Evolutionary conservation across 2,329 filamentous ascomycete species (phyloP).

Genomic region (Colletotrichum sp.): DNA sequence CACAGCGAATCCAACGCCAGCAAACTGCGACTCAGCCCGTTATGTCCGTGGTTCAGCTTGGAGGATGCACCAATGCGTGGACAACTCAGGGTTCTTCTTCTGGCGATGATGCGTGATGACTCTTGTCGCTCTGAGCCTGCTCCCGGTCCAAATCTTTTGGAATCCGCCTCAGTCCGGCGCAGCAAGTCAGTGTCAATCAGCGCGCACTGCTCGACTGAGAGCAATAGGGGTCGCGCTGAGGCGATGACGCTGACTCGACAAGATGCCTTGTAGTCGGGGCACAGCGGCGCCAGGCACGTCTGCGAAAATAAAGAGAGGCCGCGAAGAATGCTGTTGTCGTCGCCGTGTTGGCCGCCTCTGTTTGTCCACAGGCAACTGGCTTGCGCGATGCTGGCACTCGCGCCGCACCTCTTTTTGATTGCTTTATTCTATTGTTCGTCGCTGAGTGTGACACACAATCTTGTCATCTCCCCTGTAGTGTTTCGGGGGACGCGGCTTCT

Average conservation of each 20-base stretch:
- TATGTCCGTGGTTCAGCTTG: background rate
- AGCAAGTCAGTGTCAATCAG: slow-evolving; percentile 1
- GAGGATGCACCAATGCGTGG: background rate
- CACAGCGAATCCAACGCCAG: background rate
- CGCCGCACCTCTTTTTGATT: background rate
- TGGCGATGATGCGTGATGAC: background rate
- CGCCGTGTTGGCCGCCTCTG: background rate
- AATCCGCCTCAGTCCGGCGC: background rate
- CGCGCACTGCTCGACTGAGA: background rate
- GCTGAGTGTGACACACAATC: background rate
- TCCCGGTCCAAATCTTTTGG: background rate
- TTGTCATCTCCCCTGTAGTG: background rate
- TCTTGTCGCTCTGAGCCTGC: background rate
- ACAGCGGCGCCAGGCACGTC: background rate
- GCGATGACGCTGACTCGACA: slow-evolving; percentile 5
- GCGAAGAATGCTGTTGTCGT: background rate
- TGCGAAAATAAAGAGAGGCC: background rate
- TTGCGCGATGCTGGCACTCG: background rate
- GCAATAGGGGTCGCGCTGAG: background rate
- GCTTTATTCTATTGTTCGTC: slow-evolving; percentile 8
- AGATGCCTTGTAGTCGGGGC: background rate
- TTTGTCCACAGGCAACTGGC: background rate
- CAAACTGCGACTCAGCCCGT: background rate
- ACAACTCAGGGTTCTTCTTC: background rate
- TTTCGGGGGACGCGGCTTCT: background rate